Base-by-base conservation (phyloP, 2,329 filamentous ascomycete genomes). In the Cladosporium sp. region DNA sequence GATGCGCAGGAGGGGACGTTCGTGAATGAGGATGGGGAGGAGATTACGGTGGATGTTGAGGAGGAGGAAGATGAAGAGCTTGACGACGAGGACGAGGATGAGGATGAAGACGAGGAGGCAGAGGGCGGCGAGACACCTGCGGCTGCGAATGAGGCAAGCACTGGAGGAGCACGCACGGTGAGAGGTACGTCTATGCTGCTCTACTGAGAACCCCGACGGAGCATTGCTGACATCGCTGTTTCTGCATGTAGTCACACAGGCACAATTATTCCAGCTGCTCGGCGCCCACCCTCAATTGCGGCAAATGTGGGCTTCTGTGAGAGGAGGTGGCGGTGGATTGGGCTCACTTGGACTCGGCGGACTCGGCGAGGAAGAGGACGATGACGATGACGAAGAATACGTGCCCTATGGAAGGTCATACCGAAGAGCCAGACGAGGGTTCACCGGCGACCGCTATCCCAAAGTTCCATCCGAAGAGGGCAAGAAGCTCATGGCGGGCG, bases 381-480 rank as follows among this genome's bases (percentile, higher is more conserved):
- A 79, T 2, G 80, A 81, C 12, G 76, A 80, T 5, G 74, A 59
- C 30, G 24, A n/a, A 32, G 58, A 62, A n/a, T 62, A 41, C 18
- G 47, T 62, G 2, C 60, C 60, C 3, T 64, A 55, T 26, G 60
- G 60, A 26, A 51, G 60, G 12, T 57, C 60, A 12, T 34, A 55
- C 49, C 79, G 83, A 49, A 77, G 82, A 38, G 79, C 84, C 57
- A 81, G 84, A 62, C 77, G 77, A 68, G 79, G 80, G 21, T 76
- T 80, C 7, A 68, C 73, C 5, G 77, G 74, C 24, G 77, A 88
- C 68, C 80, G 86, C 54, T 93, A 93, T 67, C 92, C 93, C n/a
- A 91, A 91, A 72, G 88, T 97, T 0, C 94, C 94, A 0, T 97
- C 90, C 73, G 87, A 91, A 12, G 84, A 87, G 68, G 94, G 95